Evolutionary conservation across 345 rosid genomes (phyloP), one percentile per base, ranked within the genome.

Genomic region (Pistacia vera): DNA sequence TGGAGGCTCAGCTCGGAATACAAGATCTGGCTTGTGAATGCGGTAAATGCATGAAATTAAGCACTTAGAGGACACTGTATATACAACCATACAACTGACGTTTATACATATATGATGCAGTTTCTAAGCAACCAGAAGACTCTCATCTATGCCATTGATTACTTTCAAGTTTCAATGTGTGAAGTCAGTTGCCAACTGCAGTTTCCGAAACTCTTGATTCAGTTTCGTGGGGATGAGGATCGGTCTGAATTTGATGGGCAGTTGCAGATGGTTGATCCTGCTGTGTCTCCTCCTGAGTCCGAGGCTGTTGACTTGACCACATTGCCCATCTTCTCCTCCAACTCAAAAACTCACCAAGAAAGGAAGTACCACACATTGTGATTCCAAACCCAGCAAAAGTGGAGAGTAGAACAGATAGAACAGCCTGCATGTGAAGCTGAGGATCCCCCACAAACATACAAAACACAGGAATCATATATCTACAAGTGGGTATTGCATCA

Each of bases 381-480:
- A 83, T 62, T 74, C 97, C 99, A 54, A 96, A 93, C 41, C 98
- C 98, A 25, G 84, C 78, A 68, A 93, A 82, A 30, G 94, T 81
- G 56, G 99, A 93, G 48, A 93, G 88, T 38, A 93, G 87, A 81
- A 93, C 87, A 51, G 91, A 76, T 48, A 91, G 79, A 73, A 90
- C 84, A 70, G 94, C 81, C 81, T 90, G 94, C 85, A 90, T 73
- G 72, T 85, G 93, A 75, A 91, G 80, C 98, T 93, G 88, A 73
- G 71, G 73, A 80, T 41, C 68, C 75, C 74, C 49, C 74, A 71
- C 20, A 41, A 71, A 66, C 9, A 70, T 18, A 79, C 6, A 13
- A 56, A 66, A 62, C 54, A 62, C 54, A 33, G 1, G 75, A 11
- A 30, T 12, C 18, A 36, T 49, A 22, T 28, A 25, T 20, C 48